Conservation (phyloP, 1,284 basidiomycete species). For the Xerocomus minutiporus region DNA sequence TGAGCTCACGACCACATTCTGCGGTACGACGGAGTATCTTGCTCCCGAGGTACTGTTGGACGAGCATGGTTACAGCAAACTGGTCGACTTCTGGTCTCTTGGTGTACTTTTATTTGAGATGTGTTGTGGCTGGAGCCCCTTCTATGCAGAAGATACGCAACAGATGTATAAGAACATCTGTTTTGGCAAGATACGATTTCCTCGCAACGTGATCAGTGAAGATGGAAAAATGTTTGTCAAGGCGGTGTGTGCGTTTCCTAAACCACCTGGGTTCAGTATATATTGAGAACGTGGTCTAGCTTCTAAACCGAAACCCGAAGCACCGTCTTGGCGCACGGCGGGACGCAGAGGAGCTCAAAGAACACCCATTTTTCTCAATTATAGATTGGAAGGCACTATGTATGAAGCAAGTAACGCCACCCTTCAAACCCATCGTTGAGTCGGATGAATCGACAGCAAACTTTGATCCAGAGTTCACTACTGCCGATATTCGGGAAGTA, state of each 20-base stretch:
- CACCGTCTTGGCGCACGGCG: conserved; percentile 90
- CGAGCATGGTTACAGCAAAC: conserved; percentile 97
- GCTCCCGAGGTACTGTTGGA: conserved; percentile 98
- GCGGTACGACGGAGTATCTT: conserved; percentile 95
- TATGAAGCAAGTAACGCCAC: conserved; percentile 89
- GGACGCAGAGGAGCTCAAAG: conserved; percentile 93
- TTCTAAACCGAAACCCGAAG: conserved; percentile 96
- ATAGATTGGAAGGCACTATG: conserved; percentile 90
- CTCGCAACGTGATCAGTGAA: conserved; percentile 93
- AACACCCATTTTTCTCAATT: conserved; percentile 89
- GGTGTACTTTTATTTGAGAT: conserved; percentile 93
- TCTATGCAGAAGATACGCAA: conserved; percentile 99
- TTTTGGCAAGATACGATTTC: conserved; percentile 98
- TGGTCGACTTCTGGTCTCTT: conserved; percentile 98
- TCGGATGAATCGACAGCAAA: conserved; percentile 97
- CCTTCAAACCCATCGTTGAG: conserved; percentile 97
- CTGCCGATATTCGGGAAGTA: conserved; percentile 72
- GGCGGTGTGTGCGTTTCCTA: conserved; percentile 52
- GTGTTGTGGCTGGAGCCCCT: conserved; percentile 99
- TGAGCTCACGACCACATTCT: conserved; percentile 96
- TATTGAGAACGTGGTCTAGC: conserved; percentile 43
- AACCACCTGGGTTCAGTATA: conserved; percentile 5
- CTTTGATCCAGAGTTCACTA: conserved; percentile 98
- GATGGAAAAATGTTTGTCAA: conserved; percentile 99
- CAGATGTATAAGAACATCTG: conserved; percentile 99